Evolutionary conservation across 2,329 filamentous ascomycete genomes (phyloP).

Genomic region (Xylariaceae sp.): DNA sequence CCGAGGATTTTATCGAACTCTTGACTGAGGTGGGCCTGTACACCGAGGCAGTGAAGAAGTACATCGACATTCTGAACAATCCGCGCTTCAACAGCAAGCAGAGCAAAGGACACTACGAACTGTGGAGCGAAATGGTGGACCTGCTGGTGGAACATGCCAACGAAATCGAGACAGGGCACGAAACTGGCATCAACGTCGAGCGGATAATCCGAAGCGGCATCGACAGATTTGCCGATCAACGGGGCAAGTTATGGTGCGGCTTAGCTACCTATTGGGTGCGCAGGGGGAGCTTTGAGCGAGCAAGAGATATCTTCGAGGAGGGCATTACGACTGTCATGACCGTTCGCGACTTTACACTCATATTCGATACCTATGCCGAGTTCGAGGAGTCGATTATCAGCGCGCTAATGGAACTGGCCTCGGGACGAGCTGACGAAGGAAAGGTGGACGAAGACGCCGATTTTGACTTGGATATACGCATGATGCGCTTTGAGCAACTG

Average conservation of each 20-base stretch:
- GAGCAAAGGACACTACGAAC: slow-evolving; percentile 88
- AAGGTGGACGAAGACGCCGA: slow-evolving; percentile 75
- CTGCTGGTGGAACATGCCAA: slow-evolving; percentile 84
- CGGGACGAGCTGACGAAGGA: slow-evolving; percentile 70
- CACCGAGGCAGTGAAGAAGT: slow-evolving; percentile 84
- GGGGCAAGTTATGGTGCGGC: slow-evolving; percentile 90
- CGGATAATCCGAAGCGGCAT: slow-evolving; percentile 90
- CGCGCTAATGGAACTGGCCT: slow-evolving; percentile 81
- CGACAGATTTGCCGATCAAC: slow-evolving; percentile 81
- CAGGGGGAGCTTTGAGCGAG: slow-evolving; percentile 83
- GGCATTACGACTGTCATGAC: slow-evolving; percentile 98
- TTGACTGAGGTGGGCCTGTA: slow-evolving; percentile 74
- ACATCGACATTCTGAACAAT: slow-evolving; percentile 89
- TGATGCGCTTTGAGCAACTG: slow-evolving; percentile 96
- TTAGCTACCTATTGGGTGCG: slow-evolving; percentile 96
- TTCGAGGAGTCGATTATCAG: slow-evolving; percentile 96
- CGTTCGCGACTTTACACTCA: slow-evolving; percentile 89
- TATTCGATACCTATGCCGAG: slow-evolving; percentile 94
- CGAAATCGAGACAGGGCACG: slow-evolving; percentile 72
- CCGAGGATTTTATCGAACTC: slow-evolving; percentile 90
- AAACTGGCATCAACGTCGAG: slow-evolving; percentile 82
- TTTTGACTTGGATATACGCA: slow-evolving; percentile 88
- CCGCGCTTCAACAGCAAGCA: slow-evolving; percentile 85
- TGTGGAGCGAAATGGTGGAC: slow-evolving; percentile 98
- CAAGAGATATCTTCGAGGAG: slow-evolving; percentile 90